phyloP scores from a whole-genome alignment of 2,329 filamentous ascomycete genomes.

The Dothistroma pini region DNA sequence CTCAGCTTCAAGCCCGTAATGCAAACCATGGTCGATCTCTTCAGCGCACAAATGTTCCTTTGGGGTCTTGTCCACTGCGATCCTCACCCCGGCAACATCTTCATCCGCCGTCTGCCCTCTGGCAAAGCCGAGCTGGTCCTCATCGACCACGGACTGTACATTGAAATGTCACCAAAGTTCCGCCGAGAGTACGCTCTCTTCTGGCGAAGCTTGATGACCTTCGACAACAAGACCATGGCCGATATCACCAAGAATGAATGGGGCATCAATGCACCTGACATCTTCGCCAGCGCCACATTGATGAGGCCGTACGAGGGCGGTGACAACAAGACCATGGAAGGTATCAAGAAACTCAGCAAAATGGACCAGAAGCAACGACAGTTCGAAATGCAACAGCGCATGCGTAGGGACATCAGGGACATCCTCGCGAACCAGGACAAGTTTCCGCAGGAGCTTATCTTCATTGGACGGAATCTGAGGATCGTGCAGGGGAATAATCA shows the following conservation, averaged over 20 bases:
- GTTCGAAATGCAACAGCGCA: slow-evolving; percentile 77
- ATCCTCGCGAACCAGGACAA: slow-evolving; percentile 81
- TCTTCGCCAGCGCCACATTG: slow-evolving; percentile 87
- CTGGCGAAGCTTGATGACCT: slow-evolving; percentile 91
- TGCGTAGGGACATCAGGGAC: slow-evolving; percentile 68
- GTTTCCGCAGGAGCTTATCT: slow-evolving; percentile 86
- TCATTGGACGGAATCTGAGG: slow-evolving; percentile 85
- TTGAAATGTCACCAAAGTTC: slow-evolving; percentile 81
- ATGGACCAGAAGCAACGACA: slow-evolving; percentile 56
- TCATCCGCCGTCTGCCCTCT: slow-evolving; percentile 77
- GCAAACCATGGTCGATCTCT: slow-evolving; percentile 94
- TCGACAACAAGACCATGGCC: slow-evolving; percentile 78
- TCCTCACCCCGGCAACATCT: slow-evolving; percentile 95
- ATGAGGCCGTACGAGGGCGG: slow-evolving; percentile 89
- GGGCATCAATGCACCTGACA: slow-evolving; percentile 84
- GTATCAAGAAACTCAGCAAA: slow-evolving; percentile 49
- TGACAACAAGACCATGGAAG: slow-evolving; percentile 60
- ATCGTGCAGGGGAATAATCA: slow-evolving; percentile 95
- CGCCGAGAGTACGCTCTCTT: slow-evolving; percentile 81
- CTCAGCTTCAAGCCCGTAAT: slow-evolving; percentile 82
- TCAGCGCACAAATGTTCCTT: slow-evolving; percentile 96
- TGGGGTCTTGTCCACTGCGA: slow-evolving; percentile 97
- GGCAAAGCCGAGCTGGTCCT: slow-evolving; percentile 88
- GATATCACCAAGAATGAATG: slow-evolving; percentile 69
- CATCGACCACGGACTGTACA: slow-evolving; percentile 95